Evolutionary conservation across 2,329 filamentous ascomycete genomes (phyloP), one percentile per base, ranked within the genome.

Genomic region (Pseudocercospora fijiensis): DNA sequence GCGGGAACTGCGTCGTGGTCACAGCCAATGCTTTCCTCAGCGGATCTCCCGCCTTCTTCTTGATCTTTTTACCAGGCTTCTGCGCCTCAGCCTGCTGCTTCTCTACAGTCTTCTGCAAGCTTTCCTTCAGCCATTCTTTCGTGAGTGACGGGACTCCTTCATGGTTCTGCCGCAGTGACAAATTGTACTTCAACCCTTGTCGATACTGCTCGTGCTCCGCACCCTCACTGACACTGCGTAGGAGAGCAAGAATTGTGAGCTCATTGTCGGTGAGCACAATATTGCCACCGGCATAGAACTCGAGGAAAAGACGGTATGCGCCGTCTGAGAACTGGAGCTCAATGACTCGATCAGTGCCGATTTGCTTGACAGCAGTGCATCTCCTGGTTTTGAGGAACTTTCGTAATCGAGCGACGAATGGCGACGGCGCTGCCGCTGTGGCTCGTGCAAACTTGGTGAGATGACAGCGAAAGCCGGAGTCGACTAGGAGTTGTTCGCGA

Each of bases 281-380:
- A 75, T 99, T 99, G 52, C 95, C 95, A 58, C 91, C 90, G 0
- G 95, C 94, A 75, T 96, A 99, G 80, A 99, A 99, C 78, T 99
- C 95, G 27, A 99, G 81, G 75, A 92, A 97, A 22, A 99, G 78
- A 47, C 89, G 85, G 75, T 96, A 97, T 70, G 88, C 84, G 10
- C 95, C 95, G 81, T 98, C 92, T 71, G 91, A 96, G 76, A 99
- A 97, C 72, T 90, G 85, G 60, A 99, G 87, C 76, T 98, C 92
- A 59, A 99, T 88, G 65, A 99, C 90, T 59, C 95, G 86, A 76
- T 99, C 95, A 1, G 93, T 97, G 56, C 95, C 95, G 57, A 99
- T 85, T 78, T 99, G 95, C 1, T 83, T 80, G 9, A 99, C 86
- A 0, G 85, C 83, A 0, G 94, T 96, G 62, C 96, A 86, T 62